Percentiles rank a stretch among this genome's conserved stretches.
Conservation (phyloP, 2,329 filamentous ascomycete species). For the Colletotrichum phormii region DNA sequence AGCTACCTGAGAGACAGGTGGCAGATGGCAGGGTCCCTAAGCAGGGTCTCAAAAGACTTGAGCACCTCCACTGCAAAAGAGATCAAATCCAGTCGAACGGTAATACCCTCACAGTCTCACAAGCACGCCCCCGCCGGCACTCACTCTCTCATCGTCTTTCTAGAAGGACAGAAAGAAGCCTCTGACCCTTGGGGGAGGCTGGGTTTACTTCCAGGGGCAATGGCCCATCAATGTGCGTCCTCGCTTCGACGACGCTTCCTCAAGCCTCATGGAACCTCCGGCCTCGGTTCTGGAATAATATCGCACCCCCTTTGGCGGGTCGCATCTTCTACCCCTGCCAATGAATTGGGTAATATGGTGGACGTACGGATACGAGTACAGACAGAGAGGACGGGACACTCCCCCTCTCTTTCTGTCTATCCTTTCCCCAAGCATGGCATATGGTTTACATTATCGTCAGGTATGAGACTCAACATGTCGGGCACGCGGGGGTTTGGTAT, state of each 20-base stretch:
- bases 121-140: no score
- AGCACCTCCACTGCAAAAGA: no score
- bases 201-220: neutral
- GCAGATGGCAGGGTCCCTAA: neutral
- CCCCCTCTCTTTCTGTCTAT: neutral
- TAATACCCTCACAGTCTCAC: no score
- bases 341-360: neutral
- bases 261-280: neutral
- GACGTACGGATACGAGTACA: neutral
- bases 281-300: neutral
- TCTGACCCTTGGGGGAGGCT: neutral
- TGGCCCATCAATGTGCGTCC: no score
- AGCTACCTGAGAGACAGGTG: neutral
- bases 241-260: neutral
- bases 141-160: neutral
- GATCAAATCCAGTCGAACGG: no score
- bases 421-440: no score
- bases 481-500: no score
- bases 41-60: neutral
- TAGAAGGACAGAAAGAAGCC: neutral
- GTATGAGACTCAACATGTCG: no score
- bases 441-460: no score
- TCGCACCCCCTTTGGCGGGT: neutral
- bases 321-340: neutral
- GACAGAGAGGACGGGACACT: neutral